Percentiles rank a stretch among this genome's conserved stretches.
Evolutionary conservation across 345 rosid species (phyloP).

Genomic region (Rhodomyrtus tomentosa): DNA sequence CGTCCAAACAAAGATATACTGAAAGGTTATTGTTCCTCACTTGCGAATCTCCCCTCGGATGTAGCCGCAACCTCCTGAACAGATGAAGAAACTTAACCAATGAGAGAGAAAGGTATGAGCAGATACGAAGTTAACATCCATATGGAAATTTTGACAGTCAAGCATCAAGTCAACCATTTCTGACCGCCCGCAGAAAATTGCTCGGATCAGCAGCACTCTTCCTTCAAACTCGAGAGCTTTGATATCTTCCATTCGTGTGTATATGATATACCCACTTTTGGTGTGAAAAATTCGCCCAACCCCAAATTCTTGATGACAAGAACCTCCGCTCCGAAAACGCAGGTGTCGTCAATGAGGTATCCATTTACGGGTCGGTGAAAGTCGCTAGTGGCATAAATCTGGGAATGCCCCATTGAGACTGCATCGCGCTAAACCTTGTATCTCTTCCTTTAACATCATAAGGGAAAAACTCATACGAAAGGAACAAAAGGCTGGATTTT

Average conservation of each 20-base stretch:
- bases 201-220: background rate
- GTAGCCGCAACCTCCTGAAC: background rate
- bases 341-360: background rate
- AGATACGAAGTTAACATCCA: background rate
- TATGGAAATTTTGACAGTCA: background rate
- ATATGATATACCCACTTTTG: background rate
- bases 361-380: background rate
- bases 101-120: background rate
- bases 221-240: background rate
- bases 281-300: background rate
- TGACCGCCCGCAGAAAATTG: background rate
- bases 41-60: background rate
- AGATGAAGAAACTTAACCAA: background rate
- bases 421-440: background rate
- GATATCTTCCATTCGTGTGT: background rate
- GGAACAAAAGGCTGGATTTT: background rate
- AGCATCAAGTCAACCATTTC: background rate
- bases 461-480: background rate
- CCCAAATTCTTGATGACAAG: background rate
- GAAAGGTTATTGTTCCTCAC: background rate
- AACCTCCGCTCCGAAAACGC: constrained; percentile 4
- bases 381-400: background rate
- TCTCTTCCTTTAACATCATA: background rate
- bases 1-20: background rate
- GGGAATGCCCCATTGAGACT: background rate